Evolutionary conservation across 2,329 filamentous ascomycete species (phyloP).

Genomic region (Fusarium acutatum): DNA sequence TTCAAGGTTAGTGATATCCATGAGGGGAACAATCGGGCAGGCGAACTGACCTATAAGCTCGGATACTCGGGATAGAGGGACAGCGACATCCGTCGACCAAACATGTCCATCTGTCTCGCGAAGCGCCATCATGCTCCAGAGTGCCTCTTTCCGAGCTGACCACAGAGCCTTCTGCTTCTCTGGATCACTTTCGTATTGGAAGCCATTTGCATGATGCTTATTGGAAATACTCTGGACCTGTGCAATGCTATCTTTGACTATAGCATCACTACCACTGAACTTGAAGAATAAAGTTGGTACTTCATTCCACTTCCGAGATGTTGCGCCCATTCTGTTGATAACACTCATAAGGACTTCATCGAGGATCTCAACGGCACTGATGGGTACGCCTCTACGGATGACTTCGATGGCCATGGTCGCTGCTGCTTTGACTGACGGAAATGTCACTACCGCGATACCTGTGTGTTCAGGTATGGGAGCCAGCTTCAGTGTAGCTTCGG

Average conservation of each 20-base stretch:
- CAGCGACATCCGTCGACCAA: slow-evolving; percentile 79
- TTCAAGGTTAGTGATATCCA: accelerated
- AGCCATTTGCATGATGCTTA: not conserved
- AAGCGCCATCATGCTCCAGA: slow-evolving; percentile 79
- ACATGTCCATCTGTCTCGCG: slow-evolving; percentile 74
- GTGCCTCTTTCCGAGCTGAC: slow-evolving; percentile 82
- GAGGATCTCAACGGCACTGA: slow-evolving; percentile 85
- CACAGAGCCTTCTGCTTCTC: slow-evolving; percentile 79
- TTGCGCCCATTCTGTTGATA: slow-evolving; percentile 77
- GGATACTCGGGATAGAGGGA: slow-evolving; percentile 77
- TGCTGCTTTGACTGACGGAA: slow-evolving; percentile 78
- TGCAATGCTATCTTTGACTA: slow-evolving; percentile 78
- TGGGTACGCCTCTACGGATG: slow-evolving; percentile 76
- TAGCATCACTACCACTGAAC: slow-evolving; percentile 79
- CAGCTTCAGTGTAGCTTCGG: slow-evolving; percentile 83
- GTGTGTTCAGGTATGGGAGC: slow-evolving; percentile 78
- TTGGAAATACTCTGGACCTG: slow-evolving; percentile 58
- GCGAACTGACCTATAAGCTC: slow-evolving; percentile 61
- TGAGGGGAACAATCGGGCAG: accelerated
- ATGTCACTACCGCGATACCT: slow-evolving; percentile 81
- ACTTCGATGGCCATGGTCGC: slow-evolving; percentile 77
- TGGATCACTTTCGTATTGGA: slow-evolving; percentile 73
- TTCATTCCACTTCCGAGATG: slow-evolving; percentile 75
- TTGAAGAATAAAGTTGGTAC: slow-evolving; percentile 84
- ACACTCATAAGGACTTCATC: slow-evolving; percentile 88